Base-by-base conservation (phyloP, 2,329 filamentous ascomycete genomes). In the Talaromyces sp. region DNA sequence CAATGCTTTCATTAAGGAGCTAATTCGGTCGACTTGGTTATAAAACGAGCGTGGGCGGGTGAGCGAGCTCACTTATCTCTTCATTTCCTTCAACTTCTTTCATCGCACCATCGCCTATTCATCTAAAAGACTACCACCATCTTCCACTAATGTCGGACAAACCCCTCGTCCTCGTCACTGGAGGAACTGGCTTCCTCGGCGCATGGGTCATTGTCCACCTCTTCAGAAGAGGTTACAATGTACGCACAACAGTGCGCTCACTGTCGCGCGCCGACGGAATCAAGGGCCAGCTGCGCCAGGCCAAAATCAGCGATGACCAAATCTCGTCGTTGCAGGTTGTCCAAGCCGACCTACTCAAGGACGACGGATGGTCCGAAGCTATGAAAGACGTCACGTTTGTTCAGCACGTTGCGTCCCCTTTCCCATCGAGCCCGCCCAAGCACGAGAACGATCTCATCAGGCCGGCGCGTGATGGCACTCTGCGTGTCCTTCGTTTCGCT, bases 361-460 rank as follows among this genome's bases (percentile, higher is more conserved):
- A 61, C 23, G 60, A 55, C 6, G 60, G 60, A 50, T 61, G 60
- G 60, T 12, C 36, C n/a, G 56, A 55, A 23, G 60, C 60, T 14
- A 61, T 61, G 60, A 61, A 58, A 30, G 60, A 36, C 28, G 60
- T 55, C 7, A 42, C 27, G 3, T 61, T 54, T 50, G 60, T 61
- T n/a, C 60, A 61, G 28, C 60, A 61, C 18, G 56, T 61, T n/a
- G 60, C 60, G 12, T 60, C 59, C 27, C 52, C 59, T 18, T 56
- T 60, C 30, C 59, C 59, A 28, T 23, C 10, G 14, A 33, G 31
- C 14, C 9, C 56, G 14, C 59, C 52, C 18, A 60, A 51, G 16
- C 52, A 60, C 31, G 59, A 60, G 23, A 44, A 56, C 44, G 52
- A 60, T 12, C 52, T 60, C 18, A 60, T 60, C 4, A 47, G 6